phyloP scores from a whole-genome alignment of 2,329 filamentous ascomycete genomes.

The Cadophora sp. region DNA sequence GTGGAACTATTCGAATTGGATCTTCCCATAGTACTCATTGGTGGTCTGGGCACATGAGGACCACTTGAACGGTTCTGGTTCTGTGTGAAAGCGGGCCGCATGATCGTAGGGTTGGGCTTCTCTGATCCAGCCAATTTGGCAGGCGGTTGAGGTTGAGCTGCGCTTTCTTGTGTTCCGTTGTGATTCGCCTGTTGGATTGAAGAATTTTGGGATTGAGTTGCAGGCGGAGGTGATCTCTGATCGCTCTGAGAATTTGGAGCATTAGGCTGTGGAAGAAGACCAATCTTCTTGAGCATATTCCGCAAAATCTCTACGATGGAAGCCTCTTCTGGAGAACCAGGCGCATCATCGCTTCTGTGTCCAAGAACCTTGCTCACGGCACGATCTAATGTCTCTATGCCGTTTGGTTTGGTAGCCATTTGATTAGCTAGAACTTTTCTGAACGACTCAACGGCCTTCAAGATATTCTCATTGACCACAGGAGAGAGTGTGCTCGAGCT shows the following conservation, averaged over 20 bases:
- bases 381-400: slow-evolving; percentile 41
- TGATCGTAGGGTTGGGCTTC: slow-evolving; percentile 33
- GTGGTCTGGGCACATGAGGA: slow-evolving; percentile 39
- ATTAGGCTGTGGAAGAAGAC: slow-evolving; percentile 14
- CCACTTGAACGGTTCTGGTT: slow-evolving; percentile 33
- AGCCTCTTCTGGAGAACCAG: slow-evolving; percentile 30
- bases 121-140: slow-evolving; percentile 30
- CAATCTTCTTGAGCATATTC: slow-evolving; percentile 36
- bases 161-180: slow-evolving; percentile 30
- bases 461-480: slow-evolving; percentile 23
- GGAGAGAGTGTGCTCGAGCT: slow-evolving; percentile 1
- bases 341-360: slow-evolving; percentile 34
- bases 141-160: slow-evolving; percentile 24
- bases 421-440: slow-evolving; percentile 33
- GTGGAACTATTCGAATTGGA: slow-evolving; percentile 33
- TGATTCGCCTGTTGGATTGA: slow-evolving; percentile 27
- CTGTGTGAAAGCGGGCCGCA: slow-evolving; percentile 41
- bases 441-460: slow-evolving; percentile 39
- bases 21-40: slow-evolving; percentile 34
- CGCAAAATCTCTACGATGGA: slow-evolving; percentile 39
- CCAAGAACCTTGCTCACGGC: slow-evolving; percentile 43
- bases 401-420: slow-evolving; percentile 34
- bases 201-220: slow-evolving; percentile 14
- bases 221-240: slow-evolving; percentile 26
- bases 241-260: slow-evolving; percentile 21